phyloP scores from a whole-genome alignment of 495 filamentous ascomycete genomes.

The Hypoxylon crocopeplum region DNA sequence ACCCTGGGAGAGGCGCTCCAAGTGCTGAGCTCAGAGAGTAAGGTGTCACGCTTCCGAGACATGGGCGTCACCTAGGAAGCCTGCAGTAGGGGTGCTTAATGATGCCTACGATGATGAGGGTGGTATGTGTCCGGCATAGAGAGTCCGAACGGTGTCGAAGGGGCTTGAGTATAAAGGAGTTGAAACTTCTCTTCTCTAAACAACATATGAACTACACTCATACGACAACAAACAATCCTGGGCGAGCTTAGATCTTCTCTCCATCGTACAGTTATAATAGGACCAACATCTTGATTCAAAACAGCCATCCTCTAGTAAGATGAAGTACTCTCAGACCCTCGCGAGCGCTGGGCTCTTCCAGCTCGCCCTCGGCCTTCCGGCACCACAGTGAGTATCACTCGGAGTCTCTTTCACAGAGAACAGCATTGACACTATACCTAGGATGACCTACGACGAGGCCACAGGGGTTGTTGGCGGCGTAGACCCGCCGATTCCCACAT shows the following conservation, averaged over 20 bases:
- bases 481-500: slow-evolving; percentile 43
- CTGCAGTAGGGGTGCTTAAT: no score
- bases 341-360: slow-evolving; percentile 27
- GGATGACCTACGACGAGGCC: slow-evolving; percentile 46
- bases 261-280: neutral
- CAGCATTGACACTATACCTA: slow-evolving; percentile 14
- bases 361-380: slow-evolving; percentile 31
- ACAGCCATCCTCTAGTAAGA: neutral
- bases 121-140: slow-evolving; percentile 1
- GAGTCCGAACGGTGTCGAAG: slow-evolving; percentile 1
- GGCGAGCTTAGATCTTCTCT: slow-evolving; percentile 1
- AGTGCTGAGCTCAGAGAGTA: no score
- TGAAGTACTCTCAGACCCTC: slow-evolving; percentile 33
- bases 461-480: slow-evolving; percentile 45
- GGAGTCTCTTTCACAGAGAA: neutral
- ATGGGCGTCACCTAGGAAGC: no score
- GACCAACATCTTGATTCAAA: neutral
- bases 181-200: neutral
- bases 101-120: slow-evolving; percentile 4
- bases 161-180: slow-evolving; percentile 19
- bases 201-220: neutral
- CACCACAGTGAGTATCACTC: slow-evolving; percentile 33
- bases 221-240: slow-evolving; percentile 3
- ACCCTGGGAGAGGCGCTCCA: no score
- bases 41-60: no score